Evolutionary conservation across 179 eudicot species (phyloP), one percentile per base, ranked within the genome.

Genomic region (Camellia oleifera): DNA sequence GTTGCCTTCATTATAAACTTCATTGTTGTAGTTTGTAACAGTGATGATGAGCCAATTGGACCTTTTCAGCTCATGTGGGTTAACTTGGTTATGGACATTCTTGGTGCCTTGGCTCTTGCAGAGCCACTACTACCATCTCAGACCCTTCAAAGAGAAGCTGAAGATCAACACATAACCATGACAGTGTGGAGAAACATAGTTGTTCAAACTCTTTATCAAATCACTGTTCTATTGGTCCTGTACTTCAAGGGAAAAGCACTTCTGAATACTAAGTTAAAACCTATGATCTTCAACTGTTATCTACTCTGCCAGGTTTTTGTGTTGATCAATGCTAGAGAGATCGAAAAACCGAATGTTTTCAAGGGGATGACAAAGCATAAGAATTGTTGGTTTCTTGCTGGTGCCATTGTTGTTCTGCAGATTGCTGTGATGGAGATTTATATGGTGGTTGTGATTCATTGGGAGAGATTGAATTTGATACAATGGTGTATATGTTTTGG

Each of bases 211-310:
- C 53, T 69, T 1, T 69, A 69, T 17, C 73, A 69, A 32, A 53
- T 69, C 73, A 45, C 23, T 69, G 73, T 69, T 69, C 73, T 69
- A 45, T 69, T 69, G 54, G 4, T 44, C 23, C 73, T 69, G 0
- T 3, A 69, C 54, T 42, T 69, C 0, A 69, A 5, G 53, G 73
- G 73, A 42, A 6, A 69, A 14, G 10, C 2, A 4, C 1, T 69
- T 45, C 11, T 69, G 4, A 3, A 45, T 4, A 48, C 15, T 15
- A 48, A 69, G 53, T 45, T 2, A 45, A 69, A 69, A 13, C 20
- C 53, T 9, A 42, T 69, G 20, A 17, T 69, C 20, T 69, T 69
- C 73, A 69, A 69, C 53, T 69, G 73, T 45, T 69, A 13, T 4
- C 18, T 45, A 1, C n/a, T 69, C 6, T 69, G 73, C 26, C 73